Conservation (phyloP, 129 eudicot species). For the Kitagawia praeruptora region DNA sequence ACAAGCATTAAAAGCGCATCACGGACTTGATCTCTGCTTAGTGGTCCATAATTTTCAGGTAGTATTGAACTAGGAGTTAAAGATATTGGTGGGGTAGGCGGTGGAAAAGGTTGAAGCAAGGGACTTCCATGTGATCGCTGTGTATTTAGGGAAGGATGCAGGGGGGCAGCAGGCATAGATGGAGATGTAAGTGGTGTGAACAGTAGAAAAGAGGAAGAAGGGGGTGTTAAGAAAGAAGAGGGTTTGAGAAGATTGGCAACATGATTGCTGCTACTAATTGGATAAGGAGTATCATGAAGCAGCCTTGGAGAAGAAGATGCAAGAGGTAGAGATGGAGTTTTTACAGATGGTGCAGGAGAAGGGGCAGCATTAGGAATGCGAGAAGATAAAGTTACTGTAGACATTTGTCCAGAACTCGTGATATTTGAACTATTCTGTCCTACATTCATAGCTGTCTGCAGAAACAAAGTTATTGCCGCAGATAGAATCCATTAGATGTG, state of each 20-base stretch:
- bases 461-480: constrained; percentile 7
- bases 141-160: constrained; percentile 46
- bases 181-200: constrained; percentile 36
- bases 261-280: constrained; percentile 24
- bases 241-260: constrained; percentile 62
- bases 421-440: constrained; percentile 34
- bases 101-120: constrained; percentile 78
- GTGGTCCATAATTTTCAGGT: constrained; percentile 29
- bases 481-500: neutral
- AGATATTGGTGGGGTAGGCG: constrained; percentile 65
- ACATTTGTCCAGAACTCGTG: constrained; percentile 23
- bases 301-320: constrained; percentile 20
- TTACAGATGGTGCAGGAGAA: constrained; percentile 30
- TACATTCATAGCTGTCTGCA: constrained; percentile 53
- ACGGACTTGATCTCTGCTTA: constrained; percentile 57
- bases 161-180: constrained; percentile 33
- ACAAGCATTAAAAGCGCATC: constrained; percentile 61
- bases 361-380: constrained; percentile 22
- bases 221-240: constrained; percentile 48
- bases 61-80: constrained; percentile 45
- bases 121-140: constrained; percentile 59
- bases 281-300: constrained; percentile 35
- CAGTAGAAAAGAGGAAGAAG: constrained; percentile 33
- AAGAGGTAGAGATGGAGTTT: constrained; percentile 23
- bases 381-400: constrained; percentile 26